A percentile compares a stretch with the other conserved stretches of the same genome.
Evolutionary conservation across 2,329 filamentous ascomycete species (phyloP).

Genomic region (Cordyceps fumosorosea): DNA sequence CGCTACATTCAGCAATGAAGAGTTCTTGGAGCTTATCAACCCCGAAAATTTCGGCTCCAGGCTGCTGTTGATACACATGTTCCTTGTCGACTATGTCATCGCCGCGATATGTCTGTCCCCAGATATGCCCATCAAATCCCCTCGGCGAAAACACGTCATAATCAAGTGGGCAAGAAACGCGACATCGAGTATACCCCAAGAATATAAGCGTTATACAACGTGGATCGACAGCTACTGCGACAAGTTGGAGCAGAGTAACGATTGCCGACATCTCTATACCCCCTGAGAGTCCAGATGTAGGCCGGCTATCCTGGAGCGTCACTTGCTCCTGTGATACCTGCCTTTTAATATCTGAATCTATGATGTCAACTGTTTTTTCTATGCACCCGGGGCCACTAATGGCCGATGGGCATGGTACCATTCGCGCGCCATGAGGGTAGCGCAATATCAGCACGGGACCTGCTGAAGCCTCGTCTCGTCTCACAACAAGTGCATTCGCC

Average conservation of each 20-base stretch:
- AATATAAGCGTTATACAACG: slow-evolving; percentile 15
- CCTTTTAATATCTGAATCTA: neutral
- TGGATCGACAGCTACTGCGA: slow-evolving; percentile 21
- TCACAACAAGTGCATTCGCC: neutral
- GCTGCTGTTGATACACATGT: slow-evolving; percentile 31
- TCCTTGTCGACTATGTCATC: slow-evolving; percentile 26
- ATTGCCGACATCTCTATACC: slow-evolving; percentile 21
- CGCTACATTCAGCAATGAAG: slow-evolving; percentile 19
- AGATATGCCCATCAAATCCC: slow-evolving; percentile 17
- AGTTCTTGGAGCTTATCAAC: slow-evolving; percentile 26
- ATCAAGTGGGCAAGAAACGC: slow-evolving; percentile 21
- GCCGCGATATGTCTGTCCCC: slow-evolving; percentile 20
- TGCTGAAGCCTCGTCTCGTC: neutral
- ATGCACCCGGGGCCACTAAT: neutral
- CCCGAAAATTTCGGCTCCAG: slow-evolving; percentile 25
- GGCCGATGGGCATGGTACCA: neutral
- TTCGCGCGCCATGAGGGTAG: neutral
- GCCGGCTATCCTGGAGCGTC: neutral
- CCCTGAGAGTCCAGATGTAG: slow-evolving; percentile 16
- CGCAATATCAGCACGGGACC: neutral
- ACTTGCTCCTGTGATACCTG: neutral
- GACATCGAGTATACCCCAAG: slow-evolving; percentile 16
- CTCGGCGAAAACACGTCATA: slow-evolving; percentile 21
- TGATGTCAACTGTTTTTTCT: neutral
- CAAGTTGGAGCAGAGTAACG: slow-evolving; percentile 18